Base-by-base conservation (phyloP, 345 rosid species). In the Salix arbutifolia region DNA sequence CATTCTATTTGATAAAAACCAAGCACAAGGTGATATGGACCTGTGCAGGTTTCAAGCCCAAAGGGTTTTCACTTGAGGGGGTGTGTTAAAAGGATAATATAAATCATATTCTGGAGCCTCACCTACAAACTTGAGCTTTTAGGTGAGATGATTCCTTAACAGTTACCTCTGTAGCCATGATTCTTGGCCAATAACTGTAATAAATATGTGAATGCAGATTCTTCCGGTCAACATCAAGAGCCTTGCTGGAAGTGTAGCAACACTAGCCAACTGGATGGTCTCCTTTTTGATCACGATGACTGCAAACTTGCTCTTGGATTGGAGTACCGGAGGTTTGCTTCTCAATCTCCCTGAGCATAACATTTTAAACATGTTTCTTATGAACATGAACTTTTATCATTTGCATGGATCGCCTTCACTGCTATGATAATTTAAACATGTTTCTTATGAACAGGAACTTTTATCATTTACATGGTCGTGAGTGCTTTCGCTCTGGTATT, bases 231-330 rank as follows among this genome's bases (percentile, higher is more conserved):
- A 88, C 78, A 92, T 96, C 60, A 93, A 96, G 79, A 91, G 97
- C 40, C 95, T 96, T 44, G 99, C 91, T 35, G 99, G 99, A 79
- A 96, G 99, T 76, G 74, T 86, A 80, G 98, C 98, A 70, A 93
- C 97, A 42, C 90, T 96, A 38, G 81, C 87, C 30, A 92, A 93
- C 80, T 93, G 99, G 99, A 81, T 96, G 69, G 1, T 74, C 31
- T 70, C 86, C 64, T 96, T 92, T 90, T 53, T 88, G 40, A 67
- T 93, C 38, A 96, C 98, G 64, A 83, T 96, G 97, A 93, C 97
- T 69, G 97, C 97, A 31, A 96, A 93, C 87, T 77, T 93, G 84
- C 97, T 96, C 74, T 83, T 93, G 75, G 77, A 58, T 72, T 96
- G 99, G 98, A 96, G 90, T 76, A 74, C 84, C 42, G 97, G 90